Evolutionary conservation across 2,329 filamentous ascomycete genomes (phyloP), one percentile per base, ranked within the genome.

Genomic region (Pseudogymnoascus verrucosus): DNA sequence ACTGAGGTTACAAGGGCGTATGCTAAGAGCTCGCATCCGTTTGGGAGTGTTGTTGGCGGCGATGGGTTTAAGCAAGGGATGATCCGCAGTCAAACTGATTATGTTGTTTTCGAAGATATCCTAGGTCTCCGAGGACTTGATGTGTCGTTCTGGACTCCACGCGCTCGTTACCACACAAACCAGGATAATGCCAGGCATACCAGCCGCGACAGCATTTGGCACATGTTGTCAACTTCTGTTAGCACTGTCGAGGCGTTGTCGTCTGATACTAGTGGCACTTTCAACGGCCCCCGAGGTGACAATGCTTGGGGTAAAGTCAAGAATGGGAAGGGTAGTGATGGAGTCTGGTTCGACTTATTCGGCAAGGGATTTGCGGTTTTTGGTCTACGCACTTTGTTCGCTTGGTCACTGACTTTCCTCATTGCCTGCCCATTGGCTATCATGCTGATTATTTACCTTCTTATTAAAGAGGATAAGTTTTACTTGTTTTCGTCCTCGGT

Each of bases 271-370:
- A 87, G 85, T 64, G 78, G 82, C 54, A 80, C 79, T 2, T 96
- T 96, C 70, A 82, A 84, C 61, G 84, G 87, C 4, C 76, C 79
- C 14, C 75, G 82, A 40, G 76, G 78, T 8, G 84, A 86, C 62
- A 77, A 80, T 5, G 79, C 82, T 63, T 78, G 80, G 61, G 84
- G 82, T 63, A 86, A 87, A 69, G 83, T 89, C 1, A 80, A 84
- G 66, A 89, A 87, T 66, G 89, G 90, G 8, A 80, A 78, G 37
- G 86, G 86, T 4, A 86, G 82, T 14, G 80, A 84, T 65, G 90
- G 87, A 31, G 91, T 98, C 12, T 99, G 93, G 91, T 98, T 98
- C 72, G 95, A 98, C 72, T 76, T 98, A 6, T 93, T 96, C 68
- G 95, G 93, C 47, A 83, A 81, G 63, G 81, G 81, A 1, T 92